Base-by-base conservation (phyloP, 139 green algal species). In the Limnomonas spitsbergensis region DNA sequence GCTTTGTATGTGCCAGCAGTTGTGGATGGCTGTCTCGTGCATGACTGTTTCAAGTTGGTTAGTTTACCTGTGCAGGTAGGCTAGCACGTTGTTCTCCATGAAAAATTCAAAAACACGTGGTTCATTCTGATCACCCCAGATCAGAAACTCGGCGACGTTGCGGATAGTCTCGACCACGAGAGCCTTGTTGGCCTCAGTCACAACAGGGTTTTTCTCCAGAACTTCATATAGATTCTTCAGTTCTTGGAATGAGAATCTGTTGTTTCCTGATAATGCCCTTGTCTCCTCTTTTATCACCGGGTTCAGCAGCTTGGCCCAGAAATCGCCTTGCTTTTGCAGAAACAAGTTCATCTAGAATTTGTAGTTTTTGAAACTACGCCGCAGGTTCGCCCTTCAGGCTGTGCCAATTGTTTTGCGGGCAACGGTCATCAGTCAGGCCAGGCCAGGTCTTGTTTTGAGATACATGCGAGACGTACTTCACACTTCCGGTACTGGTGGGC, bases 111-210 rank as follows among this genome's bases (percentile, higher is more conserved):
- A 95, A 53, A 99, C 91, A 29, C 77, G 71, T 1, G 93, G 86
- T 53, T 99, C 94, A 73, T 99, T 90, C 83, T 99, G 96, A 80
- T 99, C 96, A 9, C 96, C 96, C 93, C 96, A 99, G 26, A 99
- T 97, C 87, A 98, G 95, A 24, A 98, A 90, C 89, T 99, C 96
- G 1, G 96, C 92, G 32, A 99, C 93, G 6, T 87, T 91, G 0
- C 96, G 85, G 6, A 99, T 84, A 0, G 94, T 92, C 80, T 99
- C 96, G 32, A 99, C 92, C 1, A 99, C 87, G 47, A 85, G 9
- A 7, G 87, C 84, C 6, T 53, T 69, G 78, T 91, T 92, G 47
- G 54, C 54, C 53, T 90, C 82, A 34, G 77, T 84, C 2, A 89
- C 83, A 0, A 89, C 80, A 3, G 86, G 77, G 52, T 93, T 92